These are phyloP conservation scores for Viridothelium virens DNA, from an alignment of 495 filamentous ascomycete species.

Conservation along the genomic window DNA sequence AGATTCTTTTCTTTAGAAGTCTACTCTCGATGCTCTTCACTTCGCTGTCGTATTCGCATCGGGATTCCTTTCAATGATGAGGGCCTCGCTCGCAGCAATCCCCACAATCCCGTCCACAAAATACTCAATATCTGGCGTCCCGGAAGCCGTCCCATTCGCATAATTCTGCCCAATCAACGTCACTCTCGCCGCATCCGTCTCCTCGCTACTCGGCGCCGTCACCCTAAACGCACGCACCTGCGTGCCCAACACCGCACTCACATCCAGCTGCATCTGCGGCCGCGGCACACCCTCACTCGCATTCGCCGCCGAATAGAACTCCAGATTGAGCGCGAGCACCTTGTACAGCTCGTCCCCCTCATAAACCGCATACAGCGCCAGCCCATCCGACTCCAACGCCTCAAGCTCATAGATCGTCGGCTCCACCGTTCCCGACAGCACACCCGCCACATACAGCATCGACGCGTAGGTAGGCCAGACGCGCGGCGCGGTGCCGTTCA, in stretches of 20 bases:
- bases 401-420: background rate
- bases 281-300: background rate
- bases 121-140: slow-evolving; percentile 2
- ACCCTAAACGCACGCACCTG: slow-evolving; percentile 1
- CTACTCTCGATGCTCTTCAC: background rate
- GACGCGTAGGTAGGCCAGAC: slow-evolving; percentile 3
- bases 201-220: background rate
- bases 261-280: background rate
- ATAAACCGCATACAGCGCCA: slow-evolving; percentile 6
- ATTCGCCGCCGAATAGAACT: slow-evolving; percentile 1
- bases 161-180: background rate
- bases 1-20: background rate
- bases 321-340: background rate
- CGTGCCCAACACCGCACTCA: background rate
- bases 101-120: background rate
- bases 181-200: slow-evolving; percentile 3
- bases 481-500: slow-evolving; percentile 12
- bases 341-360: slow-evolving; percentile 4
- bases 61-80: slow-evolving; percentile 4
- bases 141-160: background rate
- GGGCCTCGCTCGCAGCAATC: background rate
- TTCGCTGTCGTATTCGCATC: background rate
- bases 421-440: background rate
- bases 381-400: background rate
- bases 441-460: background rate